Evolutionary conservation across 768 basidiomycete species (phyloP).

Genomic region (Thelephora ganbajun): DNA sequence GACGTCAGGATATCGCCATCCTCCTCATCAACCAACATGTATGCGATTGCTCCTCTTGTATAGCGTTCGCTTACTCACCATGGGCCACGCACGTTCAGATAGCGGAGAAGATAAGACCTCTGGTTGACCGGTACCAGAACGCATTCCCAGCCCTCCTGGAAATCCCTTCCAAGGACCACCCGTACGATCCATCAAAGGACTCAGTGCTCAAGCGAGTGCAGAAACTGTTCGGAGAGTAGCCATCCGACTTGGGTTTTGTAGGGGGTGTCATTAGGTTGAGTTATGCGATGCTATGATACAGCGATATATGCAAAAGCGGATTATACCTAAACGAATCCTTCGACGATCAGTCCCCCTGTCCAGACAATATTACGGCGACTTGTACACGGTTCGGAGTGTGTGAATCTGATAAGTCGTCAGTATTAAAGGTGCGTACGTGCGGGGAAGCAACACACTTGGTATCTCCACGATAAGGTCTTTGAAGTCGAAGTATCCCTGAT

Average conservation of each 20-base stretch:
- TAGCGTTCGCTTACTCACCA: constrained; percentile 1
- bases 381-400: constrained; percentile 4
- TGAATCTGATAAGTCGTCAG: constrained; percentile 7
- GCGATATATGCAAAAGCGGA: constrained; percentile 1
- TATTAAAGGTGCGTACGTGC: constrained; percentile 1
- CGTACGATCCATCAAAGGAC: constrained; percentile 94
- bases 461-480: constrained; percentile 69
- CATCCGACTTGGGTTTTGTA: neutral
- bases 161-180: constrained; percentile 97
- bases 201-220: constrained; percentile 93
- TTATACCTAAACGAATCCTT: neutral
- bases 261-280: neutral
- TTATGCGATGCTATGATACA: neutral
- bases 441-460: constrained; percentile 39
- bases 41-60: constrained; percentile 15
- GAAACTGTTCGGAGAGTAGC: constrained; percentile 86
- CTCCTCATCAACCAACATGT: constrained; percentile 98
- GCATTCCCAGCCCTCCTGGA: constrained; percentile 95
- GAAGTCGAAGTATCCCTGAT: constrained; percentile 65
- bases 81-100: constrained; percentile 35
- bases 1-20: constrained; percentile 91
- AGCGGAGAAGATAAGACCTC: constrained; percentile 92
- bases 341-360: neutral
- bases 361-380: constrained; percentile 5
- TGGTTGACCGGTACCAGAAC: constrained; percentile 90